These are phyloP conservation scores for Cadophora luteo-olivacea DNA, from an alignment of 2,329 filamentous ascomycete species.

Conservation along the genomic window DNA sequence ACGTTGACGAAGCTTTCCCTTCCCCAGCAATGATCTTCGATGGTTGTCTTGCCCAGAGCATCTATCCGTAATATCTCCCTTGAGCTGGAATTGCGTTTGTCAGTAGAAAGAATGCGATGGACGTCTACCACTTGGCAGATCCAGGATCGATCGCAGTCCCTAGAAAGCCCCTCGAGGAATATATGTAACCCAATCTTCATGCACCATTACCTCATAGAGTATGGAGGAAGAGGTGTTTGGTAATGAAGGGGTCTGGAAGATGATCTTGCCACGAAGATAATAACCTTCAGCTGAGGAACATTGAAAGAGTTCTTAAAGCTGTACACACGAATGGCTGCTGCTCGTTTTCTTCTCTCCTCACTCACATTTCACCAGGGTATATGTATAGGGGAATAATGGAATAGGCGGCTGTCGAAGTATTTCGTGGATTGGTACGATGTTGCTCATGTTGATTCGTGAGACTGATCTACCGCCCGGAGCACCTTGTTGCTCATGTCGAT, in stretches of 20 bases:
- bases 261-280: slow-evolving; percentile 57
- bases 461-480: slow-evolving; percentile 39
- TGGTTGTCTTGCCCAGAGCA: not conserved
- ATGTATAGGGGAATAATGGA: not conserved
- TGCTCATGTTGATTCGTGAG: slow-evolving; percentile 41
- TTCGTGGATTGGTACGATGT: slow-evolving; percentile 32
- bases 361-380: slow-evolving; percentile 19
- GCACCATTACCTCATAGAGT: slow-evolving; percentile 61
- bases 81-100: not conserved
- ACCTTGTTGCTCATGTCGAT: slow-evolving; percentile 35
- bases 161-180: slow-evolving; percentile 15
- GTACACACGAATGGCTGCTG: slow-evolving; percentile 58
- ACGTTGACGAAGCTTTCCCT: not conserved
- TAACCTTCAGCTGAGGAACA: slow-evolving; percentile 55
- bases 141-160: not conserved
- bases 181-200: slow-evolving; percentile 62
- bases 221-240: slow-evolving; percentile 64
- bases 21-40: not conserved
- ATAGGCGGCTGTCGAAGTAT: slow-evolving; percentile 22
- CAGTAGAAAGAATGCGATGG: not conserved
- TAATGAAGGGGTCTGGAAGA: slow-evolving; percentile 58
- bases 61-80: not conserved
- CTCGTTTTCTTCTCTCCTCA: slow-evolving; percentile 24
- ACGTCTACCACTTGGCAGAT: not conserved
- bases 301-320: slow-evolving; percentile 51